Percentiles rank a stretch among this genome's conserved stretches.
phyloP scores from a whole-genome alignment of 192 early-diverging fungal species.

The Backusella parvicylindrica region DNA sequence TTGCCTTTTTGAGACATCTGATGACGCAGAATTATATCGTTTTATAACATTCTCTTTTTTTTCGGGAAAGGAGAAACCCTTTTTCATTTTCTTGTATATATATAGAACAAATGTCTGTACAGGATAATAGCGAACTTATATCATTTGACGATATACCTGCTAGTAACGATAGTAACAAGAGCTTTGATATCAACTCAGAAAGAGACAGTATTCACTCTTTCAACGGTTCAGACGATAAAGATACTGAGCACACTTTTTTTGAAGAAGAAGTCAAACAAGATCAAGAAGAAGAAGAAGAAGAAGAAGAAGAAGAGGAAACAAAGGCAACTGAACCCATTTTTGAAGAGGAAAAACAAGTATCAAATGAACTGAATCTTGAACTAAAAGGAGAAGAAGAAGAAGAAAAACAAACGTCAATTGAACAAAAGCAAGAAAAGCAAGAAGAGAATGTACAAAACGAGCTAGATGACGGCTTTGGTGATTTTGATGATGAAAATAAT shows the following conservation, averaged over 20 bases:
- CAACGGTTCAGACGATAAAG: neutral
- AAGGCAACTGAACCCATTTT: neutral
- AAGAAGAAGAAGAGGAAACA: neutral
- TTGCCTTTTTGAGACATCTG: neutral
- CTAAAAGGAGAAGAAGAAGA: neutral
- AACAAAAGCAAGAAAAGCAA: neutral
- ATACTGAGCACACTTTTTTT: neutral
- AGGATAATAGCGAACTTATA: neutral
- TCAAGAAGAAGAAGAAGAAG: neutral
- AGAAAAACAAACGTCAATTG: neutral
- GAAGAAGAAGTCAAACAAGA: neutral
- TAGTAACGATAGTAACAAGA: neutral
- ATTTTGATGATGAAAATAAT: neutral
- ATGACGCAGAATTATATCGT: neutral
- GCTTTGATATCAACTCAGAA: neutral
- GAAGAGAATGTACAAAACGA: neutral
- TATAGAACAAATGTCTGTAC: neutral
- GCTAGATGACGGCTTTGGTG: neutral
- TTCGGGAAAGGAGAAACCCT: neutral
- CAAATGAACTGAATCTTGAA: neutral
- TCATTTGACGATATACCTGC: neutral
- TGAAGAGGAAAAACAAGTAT: neutral
- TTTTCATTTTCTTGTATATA: neutral
- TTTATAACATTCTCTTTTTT: neutral
- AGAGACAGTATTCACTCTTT: neutral